A percentile compares a stretch with the other conserved stretches of the same genome.
phyloP scores from a whole-genome alignment of 768 basidiomycete genomes.

The Zangia roseola region DNA sequence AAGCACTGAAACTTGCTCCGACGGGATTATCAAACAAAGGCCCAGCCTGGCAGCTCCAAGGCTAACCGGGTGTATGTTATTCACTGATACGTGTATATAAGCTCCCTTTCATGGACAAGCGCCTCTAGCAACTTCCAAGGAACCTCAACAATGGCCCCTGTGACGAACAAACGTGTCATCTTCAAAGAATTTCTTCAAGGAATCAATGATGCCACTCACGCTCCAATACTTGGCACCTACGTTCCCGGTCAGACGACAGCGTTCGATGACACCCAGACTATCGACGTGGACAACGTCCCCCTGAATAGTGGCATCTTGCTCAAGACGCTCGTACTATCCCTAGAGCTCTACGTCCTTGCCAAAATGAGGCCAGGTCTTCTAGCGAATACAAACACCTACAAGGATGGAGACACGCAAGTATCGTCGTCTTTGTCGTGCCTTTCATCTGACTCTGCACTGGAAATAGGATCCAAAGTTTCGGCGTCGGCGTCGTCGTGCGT shows the following conservation, averaged over 20 bases:
- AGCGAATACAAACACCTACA: background rate
- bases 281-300: slow-evolving; percentile 47
- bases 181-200: slow-evolving; percentile 1
- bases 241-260: slow-evolving; percentile 43
- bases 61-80: no score
- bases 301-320: slow-evolving; percentile 48
- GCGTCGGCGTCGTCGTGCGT: slow-evolving; percentile 32
- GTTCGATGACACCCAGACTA: slow-evolving; percentile 43
- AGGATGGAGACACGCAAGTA: slow-evolving; percentile 7
- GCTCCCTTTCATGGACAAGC: no score
- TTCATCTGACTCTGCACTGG: no score
- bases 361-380: slow-evolving; percentile 33
- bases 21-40: no score
- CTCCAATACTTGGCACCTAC: background rate
- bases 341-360: slow-evolving; percentile 46
- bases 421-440: background rate
- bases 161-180: slow-evolving; percentile 2
- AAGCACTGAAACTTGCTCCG: no score
- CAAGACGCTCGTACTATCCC: slow-evolving; percentile 47
- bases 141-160: background rate
- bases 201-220: background rate
- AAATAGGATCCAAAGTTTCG: slow-evolving; percentile 32
- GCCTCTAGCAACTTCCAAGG: background rate
- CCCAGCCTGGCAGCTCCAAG: no score
- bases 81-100: no score